These are phyloP conservation scores for Paecilomyces sp. DNA, from an alignment of 2,329 filamentous ascomycete species.

Conservation along the genomic window DNA sequence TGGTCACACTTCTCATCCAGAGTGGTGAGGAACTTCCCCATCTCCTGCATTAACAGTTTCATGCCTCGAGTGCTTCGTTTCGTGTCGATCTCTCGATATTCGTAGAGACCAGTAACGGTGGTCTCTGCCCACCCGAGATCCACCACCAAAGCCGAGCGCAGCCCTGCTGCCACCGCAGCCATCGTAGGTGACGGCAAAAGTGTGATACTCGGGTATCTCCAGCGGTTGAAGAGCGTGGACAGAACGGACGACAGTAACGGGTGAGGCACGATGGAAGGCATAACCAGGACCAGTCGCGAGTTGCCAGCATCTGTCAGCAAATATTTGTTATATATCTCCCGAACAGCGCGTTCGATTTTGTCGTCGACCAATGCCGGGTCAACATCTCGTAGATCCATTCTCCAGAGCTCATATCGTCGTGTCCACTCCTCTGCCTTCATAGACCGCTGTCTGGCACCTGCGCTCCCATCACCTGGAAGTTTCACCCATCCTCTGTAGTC, in stretches of 20 bases:
- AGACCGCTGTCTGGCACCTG: constrained; percentile 16
- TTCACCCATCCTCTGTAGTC: constrained; percentile 69
- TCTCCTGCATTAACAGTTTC: constrained; percentile 61
- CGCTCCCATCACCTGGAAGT: constrained; percentile 43
- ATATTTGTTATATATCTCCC: constrained; percentile 75
- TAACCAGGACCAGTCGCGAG: constrained; percentile 63
- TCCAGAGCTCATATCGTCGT: constrained; percentile 63
- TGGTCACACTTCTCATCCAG: constrained; percentile 14
- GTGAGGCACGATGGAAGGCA: constrained; percentile 72
- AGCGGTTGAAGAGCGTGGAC: constrained; percentile 71
- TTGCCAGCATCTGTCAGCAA: constrained; percentile 56
- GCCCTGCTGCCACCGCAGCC: constrained; percentile 67
- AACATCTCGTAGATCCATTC: constrained; percentile 61
- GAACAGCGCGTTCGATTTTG: constrained; percentile 73
- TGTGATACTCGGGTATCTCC: constrained; percentile 73
- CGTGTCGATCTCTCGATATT: constrained; percentile 74
- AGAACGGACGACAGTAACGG: constrained; percentile 69
- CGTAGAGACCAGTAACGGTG: constrained; percentile 75
- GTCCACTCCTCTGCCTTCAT: constrained; percentile 37
- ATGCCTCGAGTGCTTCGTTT: constrained; percentile 67
- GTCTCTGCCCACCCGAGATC: constrained; percentile 94
- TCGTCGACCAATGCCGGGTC: constrained; percentile 79
- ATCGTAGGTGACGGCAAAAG: constrained; percentile 72
- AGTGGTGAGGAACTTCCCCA: constrained; percentile 43
- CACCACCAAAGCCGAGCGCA: constrained; percentile 78